phyloP scores from a whole-genome alignment of 2,329 filamentous ascomycete genomes.

The Fusarium praegraminearum region DNA sequence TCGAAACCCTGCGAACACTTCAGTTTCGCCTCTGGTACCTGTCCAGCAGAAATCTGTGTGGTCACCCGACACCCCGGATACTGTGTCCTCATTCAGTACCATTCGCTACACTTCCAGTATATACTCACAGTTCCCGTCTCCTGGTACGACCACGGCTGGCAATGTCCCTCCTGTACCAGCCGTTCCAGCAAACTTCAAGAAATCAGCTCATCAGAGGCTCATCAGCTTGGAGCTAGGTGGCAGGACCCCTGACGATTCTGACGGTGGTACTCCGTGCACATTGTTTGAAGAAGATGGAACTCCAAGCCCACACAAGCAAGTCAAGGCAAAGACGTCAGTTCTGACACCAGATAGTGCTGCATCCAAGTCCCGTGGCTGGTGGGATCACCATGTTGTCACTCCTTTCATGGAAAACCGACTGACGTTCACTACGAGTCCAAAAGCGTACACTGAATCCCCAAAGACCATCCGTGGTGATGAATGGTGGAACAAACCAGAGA shows the following conservation, averaged over 20 bases:
- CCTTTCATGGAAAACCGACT: slow-evolving; percentile 68
- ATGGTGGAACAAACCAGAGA: slow-evolving; percentile 53
- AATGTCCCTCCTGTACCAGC: slow-evolving; percentile 70
- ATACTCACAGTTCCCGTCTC: slow-evolving; percentile 68
- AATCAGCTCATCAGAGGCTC: slow-evolving; percentile 49
- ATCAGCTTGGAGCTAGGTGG: slow-evolving; percentile 53
- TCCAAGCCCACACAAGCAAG: slow-evolving; percentile 54
- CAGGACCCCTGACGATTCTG: slow-evolving; percentile 59
- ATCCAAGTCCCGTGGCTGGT: slow-evolving; percentile 76
- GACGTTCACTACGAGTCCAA: slow-evolving; percentile 57
- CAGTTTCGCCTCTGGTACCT: slow-evolving; percentile 38
- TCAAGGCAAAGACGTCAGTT: slow-evolving; percentile 54
- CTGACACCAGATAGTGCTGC: slow-evolving; percentile 63
- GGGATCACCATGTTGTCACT: slow-evolving; percentile 80
- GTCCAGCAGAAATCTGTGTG: slow-evolving; percentile 64
- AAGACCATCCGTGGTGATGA: slow-evolving; percentile 49
- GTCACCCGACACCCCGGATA: slow-evolving; percentile 72
- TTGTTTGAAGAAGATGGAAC: slow-evolving; percentile 77
- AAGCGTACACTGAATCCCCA: slow-evolving; percentile 50
- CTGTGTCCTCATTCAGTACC: slow-evolving; percentile 56
- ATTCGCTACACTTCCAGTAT: slow-evolving; percentile 67
- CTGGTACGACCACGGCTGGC: slow-evolving; percentile 45
- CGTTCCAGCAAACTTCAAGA: slow-evolving; percentile 61
- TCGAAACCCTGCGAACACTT: slow-evolving; percentile 9
- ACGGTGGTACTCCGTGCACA: slow-evolving; percentile 70